Evolutionary conservation across 2,329 filamentous ascomycete species (phyloP).

Genomic region (Cladorrhinum sp.): DNA sequence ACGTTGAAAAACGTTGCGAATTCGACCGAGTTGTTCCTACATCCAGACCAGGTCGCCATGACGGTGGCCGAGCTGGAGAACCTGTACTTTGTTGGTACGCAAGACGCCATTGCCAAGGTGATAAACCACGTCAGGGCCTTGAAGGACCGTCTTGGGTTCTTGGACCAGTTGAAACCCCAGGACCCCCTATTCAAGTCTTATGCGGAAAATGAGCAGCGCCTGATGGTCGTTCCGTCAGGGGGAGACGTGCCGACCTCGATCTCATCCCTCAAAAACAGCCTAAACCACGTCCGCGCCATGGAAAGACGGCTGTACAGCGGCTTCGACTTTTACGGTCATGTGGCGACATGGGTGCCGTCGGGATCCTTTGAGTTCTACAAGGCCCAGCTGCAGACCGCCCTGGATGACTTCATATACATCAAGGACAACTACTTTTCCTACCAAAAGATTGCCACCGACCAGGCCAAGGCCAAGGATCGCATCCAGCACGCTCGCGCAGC

Average conservation of each 20-base stretch:
- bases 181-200: background rate
- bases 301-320: background rate
- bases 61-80: background rate
- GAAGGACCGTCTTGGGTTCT: background rate
- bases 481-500: background rate
- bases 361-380: background rate
- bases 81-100: background rate
- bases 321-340: background rate
- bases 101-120: background rate
- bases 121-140: background rate
- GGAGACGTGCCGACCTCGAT: background rate
- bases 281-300: background rate
- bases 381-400: background rate
- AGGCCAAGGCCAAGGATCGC: background rate
- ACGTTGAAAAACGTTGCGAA: background rate
- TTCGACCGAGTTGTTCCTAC: background rate
- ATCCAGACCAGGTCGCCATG: background rate
- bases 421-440: background rate
- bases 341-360: background rate
- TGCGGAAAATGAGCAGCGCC: background rate
- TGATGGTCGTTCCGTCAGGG: background rate
- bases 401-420: background rate
- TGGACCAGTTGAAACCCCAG: background rate
- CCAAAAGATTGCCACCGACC: background rate
- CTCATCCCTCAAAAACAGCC: background rate